A percentile compares a stretch with the other conserved stretches of the same genome.
Evolutionary conservation across 2,329 filamentous ascomycete genomes (phyloP).

Genomic region (Ceratocystis cacaofunesta): DNA sequence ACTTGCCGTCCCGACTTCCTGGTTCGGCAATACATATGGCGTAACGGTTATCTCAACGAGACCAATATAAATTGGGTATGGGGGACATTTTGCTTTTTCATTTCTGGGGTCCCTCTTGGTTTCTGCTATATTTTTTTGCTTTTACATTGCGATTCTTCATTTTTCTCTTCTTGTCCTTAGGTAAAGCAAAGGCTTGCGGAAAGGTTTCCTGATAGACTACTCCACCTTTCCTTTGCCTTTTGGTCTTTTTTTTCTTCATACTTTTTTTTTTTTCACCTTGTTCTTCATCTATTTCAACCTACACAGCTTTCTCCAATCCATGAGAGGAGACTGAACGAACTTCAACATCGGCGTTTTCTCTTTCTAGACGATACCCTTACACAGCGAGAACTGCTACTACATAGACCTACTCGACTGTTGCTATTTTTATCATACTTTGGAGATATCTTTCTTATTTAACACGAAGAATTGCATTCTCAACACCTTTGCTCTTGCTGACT

Average conservation of each 20-base stretch:
- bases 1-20: constrained; percentile 17
- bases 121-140: constrained; percentile 17
- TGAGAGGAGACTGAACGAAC: constrained; percentile 31
- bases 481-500: background rate
- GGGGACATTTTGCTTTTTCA: constrained; percentile 12
- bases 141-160: constrained; percentile 22
- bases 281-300: constrained; percentile 5
- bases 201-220: background rate
- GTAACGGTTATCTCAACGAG: constrained; percentile 34
- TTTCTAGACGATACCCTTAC: constrained; percentile 26
- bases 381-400: background rate
- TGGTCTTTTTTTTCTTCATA: background rate
- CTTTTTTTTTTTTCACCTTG: background rate
- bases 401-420: constrained; percentile 4
- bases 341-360: constrained; percentile 33
- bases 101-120: constrained; percentile 13
- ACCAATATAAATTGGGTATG: constrained; percentile 20
- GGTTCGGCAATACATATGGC: constrained; percentile 21
- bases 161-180: constrained; percentile 20
- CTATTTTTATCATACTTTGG: constrained; percentile 1
- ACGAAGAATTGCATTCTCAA: constrained; percentile 4
- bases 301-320: constrained; percentile 10
- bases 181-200: background rate
- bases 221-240: constrained; percentile 12
- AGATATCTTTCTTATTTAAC: constrained; percentile 6